Percentiles rank a stretch among this genome's conserved stretches.
phyloP scores from a whole-genome alignment of 805 yeast genomes.

The Grigorovia humatica region DNA sequence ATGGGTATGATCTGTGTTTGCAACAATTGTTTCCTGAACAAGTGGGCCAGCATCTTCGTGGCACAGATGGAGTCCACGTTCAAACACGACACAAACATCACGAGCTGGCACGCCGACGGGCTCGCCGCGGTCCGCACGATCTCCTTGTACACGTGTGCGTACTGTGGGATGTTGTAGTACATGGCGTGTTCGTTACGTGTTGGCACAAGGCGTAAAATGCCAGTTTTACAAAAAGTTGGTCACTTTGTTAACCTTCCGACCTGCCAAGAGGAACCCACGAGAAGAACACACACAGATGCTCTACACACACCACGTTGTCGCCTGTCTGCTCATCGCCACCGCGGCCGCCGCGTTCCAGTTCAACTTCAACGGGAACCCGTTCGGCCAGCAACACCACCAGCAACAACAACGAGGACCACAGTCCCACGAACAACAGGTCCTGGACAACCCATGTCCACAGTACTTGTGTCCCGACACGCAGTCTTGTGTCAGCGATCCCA shows the following conservation, averaged over 20 bases:
- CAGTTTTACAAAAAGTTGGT: too few relatives aligned
- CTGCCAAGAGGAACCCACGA: too few relatives aligned
- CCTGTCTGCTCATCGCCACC: neutral
- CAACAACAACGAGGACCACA: constrained; percentile 27
- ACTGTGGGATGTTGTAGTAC: constrained; percentile 67
- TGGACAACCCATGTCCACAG: constrained; percentile 41
- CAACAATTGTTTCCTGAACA: constrained; percentile 70
- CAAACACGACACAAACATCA: constrained; percentile 80
- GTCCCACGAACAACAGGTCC: constrained; percentile 29
- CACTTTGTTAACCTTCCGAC: too few relatives aligned
- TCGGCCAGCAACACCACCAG: constrained; percentile 26
- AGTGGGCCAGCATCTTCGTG: constrained; percentile 58
- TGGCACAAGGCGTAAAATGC: too few relatives aligned
- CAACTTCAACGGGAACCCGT: constrained; percentile 26
- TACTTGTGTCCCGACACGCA: constrained; percentile 80
- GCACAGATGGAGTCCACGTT: constrained; percentile 90
- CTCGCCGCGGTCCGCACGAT: constrained; percentile 66
- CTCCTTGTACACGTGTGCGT: constrained; percentile 54
- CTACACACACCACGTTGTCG: neutral
- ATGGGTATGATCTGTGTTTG: constrained; percentile 88
- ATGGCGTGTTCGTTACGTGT: constrained; percentile 28
- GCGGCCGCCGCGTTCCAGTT: constrained; percentile 23
- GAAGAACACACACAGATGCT: neutral
- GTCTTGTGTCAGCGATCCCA: constrained; percentile 57
- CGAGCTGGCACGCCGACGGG: constrained; percentile 85